phyloP scores from a whole-genome alignment of 108 stramenopile species.

The Tribonema minus region DNA sequence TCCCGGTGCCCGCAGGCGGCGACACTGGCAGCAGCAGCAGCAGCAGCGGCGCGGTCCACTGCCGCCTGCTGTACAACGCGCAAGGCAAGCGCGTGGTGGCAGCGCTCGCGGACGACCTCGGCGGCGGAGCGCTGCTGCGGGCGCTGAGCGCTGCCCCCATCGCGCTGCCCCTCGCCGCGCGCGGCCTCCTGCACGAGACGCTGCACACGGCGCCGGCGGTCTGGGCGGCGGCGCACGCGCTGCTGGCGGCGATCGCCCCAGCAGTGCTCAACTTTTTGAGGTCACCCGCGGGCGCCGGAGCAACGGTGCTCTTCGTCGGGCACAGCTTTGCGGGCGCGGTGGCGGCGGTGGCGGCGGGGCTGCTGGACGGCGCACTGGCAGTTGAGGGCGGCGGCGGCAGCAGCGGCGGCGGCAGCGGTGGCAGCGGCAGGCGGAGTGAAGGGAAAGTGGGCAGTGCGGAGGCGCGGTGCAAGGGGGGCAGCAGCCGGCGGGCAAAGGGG shows the following conservation, averaged over 20 bases:
- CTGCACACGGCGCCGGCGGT: constrained; percentile 6
- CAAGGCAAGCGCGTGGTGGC: constrained; percentile 9
- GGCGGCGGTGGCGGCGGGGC: constrained; percentile 33
- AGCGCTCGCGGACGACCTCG: constrained; percentile 15
- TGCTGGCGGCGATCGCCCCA: not conserved
- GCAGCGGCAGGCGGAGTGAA: not conserved
- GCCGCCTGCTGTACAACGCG: constrained; percentile 24
- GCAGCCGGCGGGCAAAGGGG: not conserved
- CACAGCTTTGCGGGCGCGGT: constrained; percentile 49
- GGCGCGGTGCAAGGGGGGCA: not conserved
- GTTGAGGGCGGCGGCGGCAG: not conserved
- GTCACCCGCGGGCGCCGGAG: not conserved
- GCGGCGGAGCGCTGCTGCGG: constrained; percentile 20
- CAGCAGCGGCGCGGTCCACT: constrained; percentile 14
- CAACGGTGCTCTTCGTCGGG: constrained; percentile 35
- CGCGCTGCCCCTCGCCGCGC: constrained; percentile 23
- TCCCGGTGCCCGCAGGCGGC: not conserved
- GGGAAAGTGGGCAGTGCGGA: not conserved
- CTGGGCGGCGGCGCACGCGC: not conserved
- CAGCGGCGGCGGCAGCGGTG: not conserved
- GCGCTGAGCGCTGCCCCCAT: constrained; percentile 5
- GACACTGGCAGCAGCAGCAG: too few species aligned
- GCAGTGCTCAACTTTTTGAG: not conserved
- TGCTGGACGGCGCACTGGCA: constrained; percentile 39
- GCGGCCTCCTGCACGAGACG: constrained; percentile 38